Evolutionary conservation across 768 basidiomycete genomes (phyloP).

Genomic region (Kwoniella shandongensis): DNA sequence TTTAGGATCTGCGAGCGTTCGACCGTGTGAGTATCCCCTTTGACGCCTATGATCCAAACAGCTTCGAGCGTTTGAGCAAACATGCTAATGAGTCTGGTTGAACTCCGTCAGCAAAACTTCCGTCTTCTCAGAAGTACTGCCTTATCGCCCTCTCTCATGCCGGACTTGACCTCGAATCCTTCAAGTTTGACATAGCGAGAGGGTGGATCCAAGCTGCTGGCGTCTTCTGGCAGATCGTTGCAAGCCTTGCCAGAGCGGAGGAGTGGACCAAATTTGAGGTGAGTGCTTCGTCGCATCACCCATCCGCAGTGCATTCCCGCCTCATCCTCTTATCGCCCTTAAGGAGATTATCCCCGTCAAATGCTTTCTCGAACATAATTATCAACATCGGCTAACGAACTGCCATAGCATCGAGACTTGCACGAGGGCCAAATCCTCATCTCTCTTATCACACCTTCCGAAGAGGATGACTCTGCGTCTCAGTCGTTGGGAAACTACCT

Average conservation of each 20-base stretch:
- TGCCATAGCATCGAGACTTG: constrained; percentile 86
- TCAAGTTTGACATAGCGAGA: constrained; percentile 59
- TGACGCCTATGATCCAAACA: too few relatives aligned
- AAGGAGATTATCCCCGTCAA: too few relatives aligned
- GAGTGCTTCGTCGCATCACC: constrained; percentile 33
- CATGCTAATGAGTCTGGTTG: background rate
- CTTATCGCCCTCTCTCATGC: constrained; percentile 88
- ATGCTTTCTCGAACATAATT: too few relatives aligned
- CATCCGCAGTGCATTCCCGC: background rate
- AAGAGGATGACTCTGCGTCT: background rate
- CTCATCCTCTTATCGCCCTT: too few relatives aligned
- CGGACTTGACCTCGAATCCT: constrained; percentile 86
- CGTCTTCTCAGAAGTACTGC: constrained; percentile 75
- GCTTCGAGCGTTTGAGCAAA: background rate
- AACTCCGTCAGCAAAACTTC: constrained; percentile 64
- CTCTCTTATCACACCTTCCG: constrained; percentile 48
- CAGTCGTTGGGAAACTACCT: constrained; percentile 12
- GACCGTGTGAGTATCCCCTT: constrained; percentile 65
- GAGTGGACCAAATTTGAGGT: constrained; percentile 83
- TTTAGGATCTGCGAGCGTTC: constrained; percentile 76
- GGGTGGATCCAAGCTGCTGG: constrained; percentile 86
- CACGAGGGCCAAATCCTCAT: constrained; percentile 97
- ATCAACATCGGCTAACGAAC: too few relatives aligned
- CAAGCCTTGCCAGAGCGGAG: constrained; percentile 76
- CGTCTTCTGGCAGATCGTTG: constrained; percentile 86